A percentile compares a stretch with the other conserved stretches of the same genome.
phyloP scores from a whole-genome alignment of 345 rosid species.

The Capsella bursapastoris region DNA sequence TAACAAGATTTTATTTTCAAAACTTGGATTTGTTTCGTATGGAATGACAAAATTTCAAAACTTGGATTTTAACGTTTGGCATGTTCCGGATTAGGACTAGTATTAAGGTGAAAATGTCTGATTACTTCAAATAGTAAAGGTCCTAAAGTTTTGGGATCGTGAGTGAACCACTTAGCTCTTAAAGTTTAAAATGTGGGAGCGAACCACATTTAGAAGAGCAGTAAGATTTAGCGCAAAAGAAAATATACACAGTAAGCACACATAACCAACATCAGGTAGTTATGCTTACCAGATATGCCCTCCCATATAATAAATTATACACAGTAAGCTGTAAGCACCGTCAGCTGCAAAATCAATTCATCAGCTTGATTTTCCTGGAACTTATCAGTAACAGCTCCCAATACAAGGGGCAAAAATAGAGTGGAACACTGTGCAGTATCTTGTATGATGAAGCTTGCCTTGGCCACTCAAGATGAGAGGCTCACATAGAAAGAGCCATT shows the following conservation, averaged over 20 bases:
- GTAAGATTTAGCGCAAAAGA: too few relatives aligned
- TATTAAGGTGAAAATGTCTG: too few relatives aligned
- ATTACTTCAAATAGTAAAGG: too few relatives aligned
- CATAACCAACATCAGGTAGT: constrained; percentile 29
- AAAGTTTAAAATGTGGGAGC: too few relatives aligned
- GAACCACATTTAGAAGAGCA: too few relatives aligned
- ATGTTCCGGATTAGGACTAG: too few relatives aligned
- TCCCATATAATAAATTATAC: constrained; percentile 87
- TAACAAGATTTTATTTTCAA: background rate
- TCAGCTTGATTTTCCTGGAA: constrained; percentile 22
- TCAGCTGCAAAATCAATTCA: constrained; percentile 65
- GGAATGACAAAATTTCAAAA: too few relatives aligned
- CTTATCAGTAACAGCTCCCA: constrained; percentile 29
- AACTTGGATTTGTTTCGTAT: too few relatives aligned
- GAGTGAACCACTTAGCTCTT: too few relatives aligned
- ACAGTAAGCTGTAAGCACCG: constrained; percentile 91
- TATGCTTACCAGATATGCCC: constrained; percentile 80
- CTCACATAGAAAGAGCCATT: constrained; percentile 38
- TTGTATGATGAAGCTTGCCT: background rate
- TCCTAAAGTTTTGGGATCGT: too few relatives aligned
- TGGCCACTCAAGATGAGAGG: constrained; percentile 33
- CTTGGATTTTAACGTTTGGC: too few relatives aligned
- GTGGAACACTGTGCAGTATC: background rate
- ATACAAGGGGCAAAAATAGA: constrained; percentile 16
- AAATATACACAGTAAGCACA: background rate